A percentile compares a stretch with the other conserved stretches of the same genome.
These are phyloP conservation scores for Phycomyces nitens DNA, from an alignment of 192 early-diverging fungal species.

Conservation along the genomic window DNA sequence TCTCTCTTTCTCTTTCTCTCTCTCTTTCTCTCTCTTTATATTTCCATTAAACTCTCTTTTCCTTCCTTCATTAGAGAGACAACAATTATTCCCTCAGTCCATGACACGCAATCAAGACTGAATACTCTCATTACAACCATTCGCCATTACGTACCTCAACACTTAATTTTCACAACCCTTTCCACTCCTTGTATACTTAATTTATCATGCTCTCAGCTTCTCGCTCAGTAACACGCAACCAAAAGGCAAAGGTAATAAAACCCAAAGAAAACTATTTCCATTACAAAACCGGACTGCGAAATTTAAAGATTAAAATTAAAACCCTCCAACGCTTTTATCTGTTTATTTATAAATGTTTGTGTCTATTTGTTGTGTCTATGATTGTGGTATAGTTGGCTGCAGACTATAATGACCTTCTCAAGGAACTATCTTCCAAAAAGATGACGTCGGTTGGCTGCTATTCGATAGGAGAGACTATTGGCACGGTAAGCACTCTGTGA, in stretches of 20 bases:
- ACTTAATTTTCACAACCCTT: slow-evolving; percentile 2
- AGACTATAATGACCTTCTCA: slow-evolving; percentile 58
- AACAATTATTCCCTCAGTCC: background rate
- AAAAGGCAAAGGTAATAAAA: slow-evolving; percentile 42
- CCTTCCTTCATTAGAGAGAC: slow-evolving; percentile 9
- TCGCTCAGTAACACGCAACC: slow-evolving; percentile 32
- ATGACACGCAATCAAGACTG: background rate
- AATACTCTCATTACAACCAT: too few species aligned
- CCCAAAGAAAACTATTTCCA: background rate
- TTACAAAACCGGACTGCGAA: too few species aligned
- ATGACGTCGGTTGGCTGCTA: slow-evolving; percentile 55
- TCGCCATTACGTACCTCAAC: too few species aligned
- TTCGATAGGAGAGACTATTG: slow-evolving; percentile 50
- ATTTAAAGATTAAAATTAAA: too few species aligned
- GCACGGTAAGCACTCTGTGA: slow-evolving; percentile 35
- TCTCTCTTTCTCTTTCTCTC: slow-evolving; percentile 8
- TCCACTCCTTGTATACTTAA: slow-evolving; percentile 3
- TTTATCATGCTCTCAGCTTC: slow-evolving; percentile 14
- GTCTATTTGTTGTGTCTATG: too few species aligned
- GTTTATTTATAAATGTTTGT: slow-evolving; percentile 7
- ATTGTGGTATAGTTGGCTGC: slow-evolving; percentile 43
- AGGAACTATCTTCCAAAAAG: slow-evolving; percentile 53
- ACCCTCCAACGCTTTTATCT: too few species aligned
- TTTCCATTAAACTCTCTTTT: slow-evolving; percentile 10
- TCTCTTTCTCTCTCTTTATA: slow-evolving; percentile 9